Base-by-base conservation (phyloP, 2,329 filamentous ascomycete genomes). In the Teratosphaeria viscida region DNA sequence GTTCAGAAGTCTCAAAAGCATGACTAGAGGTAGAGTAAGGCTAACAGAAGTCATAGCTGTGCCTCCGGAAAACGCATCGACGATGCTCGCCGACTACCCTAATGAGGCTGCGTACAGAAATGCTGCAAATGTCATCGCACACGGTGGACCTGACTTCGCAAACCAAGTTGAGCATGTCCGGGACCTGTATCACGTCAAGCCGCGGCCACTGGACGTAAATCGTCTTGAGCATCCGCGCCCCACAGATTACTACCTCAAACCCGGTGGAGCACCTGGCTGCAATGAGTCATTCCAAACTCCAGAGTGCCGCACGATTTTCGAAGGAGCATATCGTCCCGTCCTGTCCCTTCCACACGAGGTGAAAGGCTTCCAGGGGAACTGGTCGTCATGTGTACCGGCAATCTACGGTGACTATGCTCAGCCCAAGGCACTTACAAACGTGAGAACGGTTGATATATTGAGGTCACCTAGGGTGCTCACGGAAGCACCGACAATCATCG, bases 261-360 rank as follows among this genome's bases (percentile, higher is more conserved):
- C 57, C 10, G 12, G 10, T 27, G 57, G 57, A 12, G 47, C 29
- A 47, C 57, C 49, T 7, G 57, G 49, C 32, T 58, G 57, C 37
- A 53, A 53, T n/a, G n/a, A 12, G 12, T 53, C 43, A 7, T 54
- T 54, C 27, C 57, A 47, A 3, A 39, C 43, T 34, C 57, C 57
- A 14, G 57, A 58, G 27, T 58, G 57, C 47, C 35, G 47, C 32
- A 58, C 57, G n/a, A 23, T 58, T 8, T 58, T 58, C 34, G 57
- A 54, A 32, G 57, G 49, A n/a, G 43, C 16, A 23, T 54, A 58
- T 27, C 19, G 23, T 7, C 23, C 57, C 14, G 19, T 54, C 26
- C n/a, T 58, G 29, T 58, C 57, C 14, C n/a, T 58, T 23, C 57
- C 47, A 8, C 12, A 27, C 8, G 32, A 39, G 32, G 27, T 54